phyloP scores from a whole-genome alignment of 75 land plant genomes.

The Pinus taeda region DNA sequence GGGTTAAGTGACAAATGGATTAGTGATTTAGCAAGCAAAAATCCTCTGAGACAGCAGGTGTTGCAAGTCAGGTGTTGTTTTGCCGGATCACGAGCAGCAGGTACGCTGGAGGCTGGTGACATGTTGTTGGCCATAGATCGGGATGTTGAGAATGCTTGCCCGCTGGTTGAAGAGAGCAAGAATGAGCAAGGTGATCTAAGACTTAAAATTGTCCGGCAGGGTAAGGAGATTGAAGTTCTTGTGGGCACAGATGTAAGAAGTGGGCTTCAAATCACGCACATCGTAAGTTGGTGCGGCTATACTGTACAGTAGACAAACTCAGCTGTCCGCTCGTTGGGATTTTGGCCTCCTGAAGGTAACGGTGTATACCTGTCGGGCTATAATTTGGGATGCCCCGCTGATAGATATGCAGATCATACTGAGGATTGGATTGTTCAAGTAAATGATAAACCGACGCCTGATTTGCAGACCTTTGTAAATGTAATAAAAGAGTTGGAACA shows the following conservation, averaged over 20 bases:
- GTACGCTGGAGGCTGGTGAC: constrained; percentile 70
- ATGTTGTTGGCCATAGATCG: constrained; percentile 79
- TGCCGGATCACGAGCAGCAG: constrained; percentile 81
- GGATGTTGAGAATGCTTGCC: constrained; percentile 78
- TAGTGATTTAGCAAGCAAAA: constrained; percentile 78
- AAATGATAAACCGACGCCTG: constrained; percentile 74
- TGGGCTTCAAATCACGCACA: constrained; percentile 70
- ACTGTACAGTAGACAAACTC: constrained; percentile 77
- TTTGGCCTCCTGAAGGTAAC: constrained; percentile 84
- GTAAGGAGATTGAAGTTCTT: constrained; percentile 47
- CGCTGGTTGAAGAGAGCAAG: constrained; percentile 20
- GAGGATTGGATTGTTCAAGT: constrained; percentile 92
- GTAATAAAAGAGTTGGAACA: constrained; percentile 69
- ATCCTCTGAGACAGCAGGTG: constrained; percentile 76
- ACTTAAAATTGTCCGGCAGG: constrained; percentile 60
- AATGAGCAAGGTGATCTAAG: constrained; percentile 28
- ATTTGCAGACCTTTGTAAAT: constrained; percentile 66
- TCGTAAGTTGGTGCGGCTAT: constrained; percentile 84
- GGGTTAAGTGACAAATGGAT: constrained; percentile 83
- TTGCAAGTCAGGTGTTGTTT: constrained; percentile 80
- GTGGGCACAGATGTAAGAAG: constrained; percentile 85
- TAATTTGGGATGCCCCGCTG: constrained; percentile 85
- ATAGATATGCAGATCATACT: constrained; percentile 78
- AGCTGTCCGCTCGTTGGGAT: constrained; percentile 88
- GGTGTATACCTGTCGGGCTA: constrained; percentile 86